Evolutionary conservation across 2,329 filamentous ascomycete genomes (phyloP).

Genomic region (Colletotrichum lini): DNA sequence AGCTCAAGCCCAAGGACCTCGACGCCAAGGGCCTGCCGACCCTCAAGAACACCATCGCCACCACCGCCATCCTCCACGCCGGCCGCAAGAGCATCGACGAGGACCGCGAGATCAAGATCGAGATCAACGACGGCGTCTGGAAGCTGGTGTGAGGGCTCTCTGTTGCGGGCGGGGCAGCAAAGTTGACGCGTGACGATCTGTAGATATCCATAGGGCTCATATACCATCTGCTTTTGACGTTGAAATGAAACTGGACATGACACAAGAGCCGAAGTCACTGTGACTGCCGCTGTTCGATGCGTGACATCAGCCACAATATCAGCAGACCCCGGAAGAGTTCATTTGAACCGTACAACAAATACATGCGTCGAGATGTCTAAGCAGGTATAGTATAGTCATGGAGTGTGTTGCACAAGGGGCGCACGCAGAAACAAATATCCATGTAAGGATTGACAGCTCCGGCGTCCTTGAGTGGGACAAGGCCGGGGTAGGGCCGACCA

Average conservation of each 20-base stretch:
- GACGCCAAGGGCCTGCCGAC: slow-evolving; percentile 88
- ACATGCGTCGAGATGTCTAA: neutral
- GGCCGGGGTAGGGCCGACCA: too few relatives aligned
- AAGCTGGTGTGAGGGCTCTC: slow-evolving; percentile 65
- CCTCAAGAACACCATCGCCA: slow-evolving; percentile 89
- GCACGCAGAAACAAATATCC: too few relatives aligned
- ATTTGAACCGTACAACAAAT: too few relatives aligned
- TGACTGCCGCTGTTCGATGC: neutral
- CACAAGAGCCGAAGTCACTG: neutral
- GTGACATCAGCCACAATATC: too few relatives aligned
- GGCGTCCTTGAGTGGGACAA: too few relatives aligned
- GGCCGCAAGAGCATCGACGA: slow-evolving; percentile 89
- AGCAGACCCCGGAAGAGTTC: neutral
- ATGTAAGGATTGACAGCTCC: too few relatives aligned
- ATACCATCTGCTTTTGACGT: slow-evolving; percentile 40
- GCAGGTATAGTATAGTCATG: neutral
- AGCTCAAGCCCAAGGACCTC: slow-evolving; percentile 79
- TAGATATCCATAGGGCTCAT: slow-evolving; percentile 27
- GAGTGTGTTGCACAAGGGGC: too few relatives aligned
- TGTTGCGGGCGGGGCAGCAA: neutral
- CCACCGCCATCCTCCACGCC: slow-evolving; percentile 91
- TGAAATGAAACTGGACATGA: slow-evolving; percentile 28
- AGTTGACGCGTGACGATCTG: slow-evolving; percentile 20
- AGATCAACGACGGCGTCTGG: slow-evolving; percentile 76
- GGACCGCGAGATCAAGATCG: slow-evolving; percentile 82